Evolutionary conservation across 129 eudicot genomes (phyloP), one percentile per base, ranked within the genome.

Genomic region (Smallanthus sonchifolius): DNA sequence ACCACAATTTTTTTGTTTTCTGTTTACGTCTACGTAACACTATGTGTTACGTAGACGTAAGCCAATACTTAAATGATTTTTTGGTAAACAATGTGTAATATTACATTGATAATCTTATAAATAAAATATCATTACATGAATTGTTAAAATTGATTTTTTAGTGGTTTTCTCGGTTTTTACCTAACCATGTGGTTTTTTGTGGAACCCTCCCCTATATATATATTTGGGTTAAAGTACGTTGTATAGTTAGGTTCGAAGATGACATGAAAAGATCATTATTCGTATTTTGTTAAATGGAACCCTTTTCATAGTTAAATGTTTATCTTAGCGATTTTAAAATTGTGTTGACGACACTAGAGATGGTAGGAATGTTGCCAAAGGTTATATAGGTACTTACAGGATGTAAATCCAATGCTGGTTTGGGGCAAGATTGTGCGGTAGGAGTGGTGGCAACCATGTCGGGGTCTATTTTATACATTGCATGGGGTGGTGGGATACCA

Each of bases 401-500:
- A 70, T 87, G 98, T 74, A 86, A 72, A 78, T 92, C 98, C 10
- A 76, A 32, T 13, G 87, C 82, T 40, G 95, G 87, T 59, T 78
- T 82, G 40, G 89, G 86, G 56, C 68, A 32, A 6, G 88, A 49
- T 65, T 75, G 88, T 70, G 74, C 81, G 1, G 59, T 61, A 4
- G 77, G 69, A 7, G 79, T 17, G 36, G 87, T 75, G 49, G 34
- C 66, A 70, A 77, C 87, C 3, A 47, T 37, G 56, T 67, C 72
- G 44, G 91, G 78, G 57, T 87, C 91, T 66, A 85, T 77, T 74
- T 85, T 84, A 88, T 75, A 85, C 90, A 87, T 78, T 75, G 95
- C 74, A 44, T 84, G 88, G 7, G 92, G 87, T 55, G 96, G 97
- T 34, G 96, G 98, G 55, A 92, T 86, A 17, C 98, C 97, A 5